These are phyloP conservation scores for Penicillium verrucosum DNA, from an alignment of 2,329 filamentous ascomycete species.

Conservation along the genomic window DNA sequence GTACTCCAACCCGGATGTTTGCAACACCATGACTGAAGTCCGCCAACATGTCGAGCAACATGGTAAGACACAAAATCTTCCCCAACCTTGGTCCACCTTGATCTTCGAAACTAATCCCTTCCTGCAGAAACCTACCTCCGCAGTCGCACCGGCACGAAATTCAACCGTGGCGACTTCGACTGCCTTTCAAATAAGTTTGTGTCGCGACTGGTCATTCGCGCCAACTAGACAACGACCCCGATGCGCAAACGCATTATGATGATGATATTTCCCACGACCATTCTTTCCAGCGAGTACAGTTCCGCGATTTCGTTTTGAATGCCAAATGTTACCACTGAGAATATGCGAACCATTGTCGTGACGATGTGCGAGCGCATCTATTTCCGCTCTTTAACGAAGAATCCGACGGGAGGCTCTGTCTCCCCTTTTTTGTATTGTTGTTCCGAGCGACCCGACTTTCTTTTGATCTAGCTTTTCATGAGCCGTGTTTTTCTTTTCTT, in stretches of 20 bases:
- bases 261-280: constrained; percentile 22
- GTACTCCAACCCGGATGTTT: constrained; percentile 86
- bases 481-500: constrained; percentile 6
- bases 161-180: constrained; percentile 90
- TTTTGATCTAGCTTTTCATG: constrained; percentile 23
- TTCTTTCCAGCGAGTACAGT: constrained; percentile 20
- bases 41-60: constrained; percentile 88
- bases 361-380: constrained; percentile 23
- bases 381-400: constrained; percentile 18
- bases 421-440: constrained; percentile 10
- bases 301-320: constrained; percentile 16
- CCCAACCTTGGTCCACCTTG: neutral
- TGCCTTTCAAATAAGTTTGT: constrained; percentile 96
- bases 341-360: constrained; percentile 25
- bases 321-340: constrained; percentile 24
- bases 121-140: constrained; percentile 77
- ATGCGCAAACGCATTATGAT: constrained; percentile 26
- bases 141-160: constrained; percentile 73
- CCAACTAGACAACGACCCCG: constrained; percentile 59
- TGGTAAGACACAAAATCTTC: constrained; percentile 58
- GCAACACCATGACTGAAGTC: constrained; percentile 95
- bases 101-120: constrained; percentile 40
- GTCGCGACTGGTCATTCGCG: constrained; percentile 91
- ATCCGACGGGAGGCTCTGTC: constrained; percentile 9
- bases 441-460: constrained; percentile 21